Evolutionary conservation across 345 rosid species (phyloP), one percentile per base, ranked within the genome.

Genomic region (Raphanus sativus): DNA sequence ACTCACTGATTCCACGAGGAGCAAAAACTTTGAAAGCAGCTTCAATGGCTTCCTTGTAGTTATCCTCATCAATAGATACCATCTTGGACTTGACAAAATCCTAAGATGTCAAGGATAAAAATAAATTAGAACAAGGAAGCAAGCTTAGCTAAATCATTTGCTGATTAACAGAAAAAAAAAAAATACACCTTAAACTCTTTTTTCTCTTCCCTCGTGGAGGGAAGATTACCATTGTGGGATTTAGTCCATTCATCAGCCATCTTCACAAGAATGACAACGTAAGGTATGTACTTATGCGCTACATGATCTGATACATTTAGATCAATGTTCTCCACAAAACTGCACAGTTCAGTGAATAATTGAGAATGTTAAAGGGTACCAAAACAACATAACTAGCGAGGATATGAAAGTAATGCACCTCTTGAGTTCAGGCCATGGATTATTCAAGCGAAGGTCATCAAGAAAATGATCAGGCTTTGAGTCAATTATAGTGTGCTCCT

Each of bases 401-500:
- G 25, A 69, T 25, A 70, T 1, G 45, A 73, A 40, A 64, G 30
- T 7, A 30, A 29, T 70, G 34, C 71, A 92, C 98, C 89, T 83
- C 78, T 74, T 86, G 74, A 95, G 90, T 78, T 91, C 96, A 69
- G 92, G 91, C 99, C 99, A 95, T 58, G 98, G 98, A 66, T 91
- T 88, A 86, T 95, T 95, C 67, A 95, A 82, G 74, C 97, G 94
- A 73, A 92, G 98, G 84, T 92, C 94, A 61, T 95, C 98, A 75
- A 92, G 85, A 84, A 87, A 95, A 87, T 95, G 97, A 85, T 95
- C 98, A 62, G 99, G 98, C 84, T 95, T 95, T 74, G 99, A 91
- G 77, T 95, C 98, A 70, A 95, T 75, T 36, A 92, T 89, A 10
- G 90, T 65, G 83, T 95, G 99, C 72, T 95, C 98, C 99, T 95